Conservation (phyloP, 2,329 filamentous ascomycete genomes). For the Cladorrhinum sp. region DNA sequence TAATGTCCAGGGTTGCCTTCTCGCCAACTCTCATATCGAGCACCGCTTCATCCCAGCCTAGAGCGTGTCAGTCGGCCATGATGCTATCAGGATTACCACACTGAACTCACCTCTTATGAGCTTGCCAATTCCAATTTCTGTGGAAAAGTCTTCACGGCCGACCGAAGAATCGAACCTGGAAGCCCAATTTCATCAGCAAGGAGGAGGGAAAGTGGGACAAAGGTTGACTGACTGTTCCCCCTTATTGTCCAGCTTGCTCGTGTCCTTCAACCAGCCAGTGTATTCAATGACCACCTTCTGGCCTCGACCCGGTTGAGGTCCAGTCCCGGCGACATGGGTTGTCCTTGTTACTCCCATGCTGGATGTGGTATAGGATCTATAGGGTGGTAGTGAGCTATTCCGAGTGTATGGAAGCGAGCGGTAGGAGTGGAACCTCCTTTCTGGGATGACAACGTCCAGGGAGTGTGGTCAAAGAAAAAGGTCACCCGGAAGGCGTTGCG, state of each 20-base stretch:
- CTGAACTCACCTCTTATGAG: constrained; percentile 76
- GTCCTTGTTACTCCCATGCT: constrained; percentile 73
- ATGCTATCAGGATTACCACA: constrained; percentile 22
- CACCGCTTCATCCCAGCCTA: constrained; percentile 85
- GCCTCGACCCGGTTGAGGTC: constrained; percentile 58
- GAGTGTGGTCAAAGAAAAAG: neutral
- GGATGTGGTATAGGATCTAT: neutral
- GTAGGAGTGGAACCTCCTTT: neutral
- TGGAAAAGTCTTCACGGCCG: constrained; percentile 72
- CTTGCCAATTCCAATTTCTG: constrained; percentile 73
- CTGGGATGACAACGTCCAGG: neutral
- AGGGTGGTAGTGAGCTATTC: neutral
- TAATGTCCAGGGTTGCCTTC: constrained; percentile 81
- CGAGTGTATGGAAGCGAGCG: neutral
- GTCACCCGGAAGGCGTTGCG: neutral
- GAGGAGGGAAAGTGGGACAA: constrained; percentile 1
- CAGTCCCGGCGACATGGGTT: constrained; percentile 58
- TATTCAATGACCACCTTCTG: constrained; percentile 86
- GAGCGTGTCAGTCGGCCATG: neutral
- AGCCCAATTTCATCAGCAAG: constrained; percentile 24
- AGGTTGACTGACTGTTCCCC: constrained; percentile 58
- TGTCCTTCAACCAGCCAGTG: constrained; percentile 80
- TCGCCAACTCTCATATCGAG: constrained; percentile 84
- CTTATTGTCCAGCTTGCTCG: constrained; percentile 57
- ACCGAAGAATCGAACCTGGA: constrained; percentile 85